Percentiles rank a stretch among this genome's conserved stretches.
Conservation (phyloP, 257 asterid genomes). For the Avicennia marina region DNA sequence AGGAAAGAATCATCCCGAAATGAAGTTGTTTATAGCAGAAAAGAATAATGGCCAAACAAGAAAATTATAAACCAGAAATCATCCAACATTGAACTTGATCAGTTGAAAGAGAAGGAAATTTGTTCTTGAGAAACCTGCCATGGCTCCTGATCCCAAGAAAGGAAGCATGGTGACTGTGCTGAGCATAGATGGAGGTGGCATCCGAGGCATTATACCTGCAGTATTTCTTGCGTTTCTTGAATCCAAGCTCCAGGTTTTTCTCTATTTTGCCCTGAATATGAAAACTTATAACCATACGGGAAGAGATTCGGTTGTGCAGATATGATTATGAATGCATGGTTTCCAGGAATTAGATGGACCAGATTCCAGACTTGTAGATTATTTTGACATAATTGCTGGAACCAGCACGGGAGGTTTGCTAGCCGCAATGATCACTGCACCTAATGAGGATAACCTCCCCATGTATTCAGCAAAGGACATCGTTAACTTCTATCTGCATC, state of each 20-base stretch:
- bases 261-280: neutral
- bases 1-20: neutral
- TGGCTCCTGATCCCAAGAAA: constrained; percentile 26
- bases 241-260: constrained; percentile 48
- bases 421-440: constrained; percentile 44
- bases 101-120: neutral
- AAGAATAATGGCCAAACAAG: too few species aligned
- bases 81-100: neutral
- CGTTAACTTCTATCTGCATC: constrained; percentile 30
- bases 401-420: constrained; percentile 49
- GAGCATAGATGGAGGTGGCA: constrained; percentile 68
- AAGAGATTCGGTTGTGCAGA: too few species aligned
- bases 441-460: constrained; percentile 27
- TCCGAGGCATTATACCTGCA: constrained; percentile 57
- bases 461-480: constrained; percentile 40
- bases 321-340: neutral
- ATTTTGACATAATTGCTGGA: constrained; percentile 49
- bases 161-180: constrained; percentile 44
- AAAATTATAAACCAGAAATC: too few species aligned
- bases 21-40: too few species aligned
- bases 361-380: constrained; percentile 44
- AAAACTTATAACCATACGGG: too few species aligned
- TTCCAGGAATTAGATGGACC: constrained; percentile 41
- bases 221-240: constrained; percentile 49
- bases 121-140: neutral